Conservation (phyloP, 1,284 basidiomycete genomes). For the Erythrobasidium hasegawianum region DNA sequence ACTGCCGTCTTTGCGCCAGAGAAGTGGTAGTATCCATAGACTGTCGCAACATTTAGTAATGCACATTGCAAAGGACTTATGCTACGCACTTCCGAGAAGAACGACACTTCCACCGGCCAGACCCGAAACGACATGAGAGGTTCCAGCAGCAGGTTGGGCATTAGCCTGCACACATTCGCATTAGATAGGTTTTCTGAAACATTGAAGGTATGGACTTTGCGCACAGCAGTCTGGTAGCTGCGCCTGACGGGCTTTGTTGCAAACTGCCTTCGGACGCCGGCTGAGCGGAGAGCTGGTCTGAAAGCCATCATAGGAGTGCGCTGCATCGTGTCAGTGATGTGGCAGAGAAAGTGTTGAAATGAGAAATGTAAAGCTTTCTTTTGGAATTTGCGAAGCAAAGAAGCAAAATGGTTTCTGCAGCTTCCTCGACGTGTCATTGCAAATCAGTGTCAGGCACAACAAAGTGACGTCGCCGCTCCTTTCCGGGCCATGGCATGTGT, state of each 20-base stretch:
- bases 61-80: constrained; percentile 3
- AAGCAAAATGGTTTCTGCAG: no score
- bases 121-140: constrained; percentile 49
- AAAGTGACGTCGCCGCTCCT: no score
- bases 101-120: constrained; percentile 50
- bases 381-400: no score
- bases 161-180: constrained; percentile 2
- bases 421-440: no score
- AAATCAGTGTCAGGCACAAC: no score
- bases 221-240: constrained; percentile 24
- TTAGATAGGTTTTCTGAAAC: no score
- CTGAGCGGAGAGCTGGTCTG: constrained; percentile 1
- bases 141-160: constrained; percentile 10
- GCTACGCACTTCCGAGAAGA: constrained; percentile 45
- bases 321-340: no score
- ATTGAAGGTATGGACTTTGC: no score
- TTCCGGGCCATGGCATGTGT: no score
- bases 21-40: constrained; percentile 53
- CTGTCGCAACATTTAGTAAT: no score
- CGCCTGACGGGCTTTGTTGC: constrained; percentile 11
- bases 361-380: no score
- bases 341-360: no score
- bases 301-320: neutral
- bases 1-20: constrained; percentile 52
- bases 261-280: constrained; percentile 2